These are phyloP conservation scores for Isatis tinctoria DNA, from an alignment of 345 rosid genomes.

Conservation along the genomic window DNA sequence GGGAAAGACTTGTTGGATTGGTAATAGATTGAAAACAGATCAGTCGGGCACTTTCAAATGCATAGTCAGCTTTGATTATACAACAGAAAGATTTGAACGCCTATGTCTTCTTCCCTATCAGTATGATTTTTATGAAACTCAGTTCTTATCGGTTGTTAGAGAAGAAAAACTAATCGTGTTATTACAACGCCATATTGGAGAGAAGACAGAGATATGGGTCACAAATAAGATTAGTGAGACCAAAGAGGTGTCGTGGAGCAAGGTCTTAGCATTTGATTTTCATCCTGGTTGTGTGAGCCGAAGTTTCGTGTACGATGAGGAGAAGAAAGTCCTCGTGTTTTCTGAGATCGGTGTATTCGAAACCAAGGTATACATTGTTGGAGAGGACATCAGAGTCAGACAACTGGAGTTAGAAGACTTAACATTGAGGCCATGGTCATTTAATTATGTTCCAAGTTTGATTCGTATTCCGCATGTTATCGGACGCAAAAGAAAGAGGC, in stretches of 20 bases:
- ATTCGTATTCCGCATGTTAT: neutral
- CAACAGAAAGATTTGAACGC: neutral
- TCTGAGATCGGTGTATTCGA: too few species aligned
- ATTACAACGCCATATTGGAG: neutral
- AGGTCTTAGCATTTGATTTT: neutral
- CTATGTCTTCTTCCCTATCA: neutral
- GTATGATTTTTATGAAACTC: too few species aligned
- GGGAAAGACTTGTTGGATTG: neutral
- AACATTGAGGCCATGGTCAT: neutral
- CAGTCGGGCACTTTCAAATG: too few species aligned
- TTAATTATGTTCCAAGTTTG: neutral
- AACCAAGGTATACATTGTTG: neutral
- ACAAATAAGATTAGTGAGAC: neutral
- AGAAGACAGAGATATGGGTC: too few species aligned
- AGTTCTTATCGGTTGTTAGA: neutral
- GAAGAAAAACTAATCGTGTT: neutral
- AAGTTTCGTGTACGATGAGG: neutral
- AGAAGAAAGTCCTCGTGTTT: neutral
- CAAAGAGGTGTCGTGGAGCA: neutral
- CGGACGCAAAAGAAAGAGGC: too few species aligned
- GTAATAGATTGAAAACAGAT: neutral
- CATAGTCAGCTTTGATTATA: constrained; percentile 5
- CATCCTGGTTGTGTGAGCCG: rapidly evolving
- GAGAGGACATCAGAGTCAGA: neutral
- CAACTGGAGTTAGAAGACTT: neutral